Base-by-base conservation (phyloP, 257 asterid genomes). In the Jaltomata sinuosa region DNA sequence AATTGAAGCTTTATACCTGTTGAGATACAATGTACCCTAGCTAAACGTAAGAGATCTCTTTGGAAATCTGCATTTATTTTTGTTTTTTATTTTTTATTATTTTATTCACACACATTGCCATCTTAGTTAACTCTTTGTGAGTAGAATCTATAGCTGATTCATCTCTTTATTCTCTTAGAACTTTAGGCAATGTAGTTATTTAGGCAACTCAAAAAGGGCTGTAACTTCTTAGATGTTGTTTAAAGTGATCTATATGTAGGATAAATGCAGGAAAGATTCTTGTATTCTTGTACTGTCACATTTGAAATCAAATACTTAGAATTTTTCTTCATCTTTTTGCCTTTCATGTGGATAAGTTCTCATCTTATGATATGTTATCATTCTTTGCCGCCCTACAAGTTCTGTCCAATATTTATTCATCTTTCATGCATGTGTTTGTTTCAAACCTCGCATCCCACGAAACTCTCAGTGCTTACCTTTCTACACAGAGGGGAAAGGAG, bases 1-100 rank as follows among this genome's bases (percentile, higher is more conserved):
- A 84, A 81, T 83, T 83, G 62, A 81, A 83, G 89, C 83, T 85
- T 81, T 87, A 85, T 83, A 84, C 84, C 79, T 84, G 82, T 27
- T 84, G 89, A 79, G 65, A 42, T 77, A 79, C 84, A 80, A 78
- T 79, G 88, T 84, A 53, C 65, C 84, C 87, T 68, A 34, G 78
- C 50, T 36, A 68, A 79, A 38, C 29, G 84, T 88, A 88, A 85
- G 89, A 80, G 85, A 19, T 86, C 29, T 74, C 53, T 84, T 79
- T 53, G 49, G 85, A 80, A 80, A 68, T 19, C 14, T 59, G 16
- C 87, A 84, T 74, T 53, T 81, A 52, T 65, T 49, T 14, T 62
- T 78, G n/a, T 54, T 45, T 65, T 85, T 87, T 74, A 19, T 7
- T 12, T 82, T 61, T 76, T 86, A 68, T 68, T 68, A 68, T 68